Conservation (phyloP, 2,329 filamentous ascomycete genomes). For the Hortaea werneckii region DNA sequence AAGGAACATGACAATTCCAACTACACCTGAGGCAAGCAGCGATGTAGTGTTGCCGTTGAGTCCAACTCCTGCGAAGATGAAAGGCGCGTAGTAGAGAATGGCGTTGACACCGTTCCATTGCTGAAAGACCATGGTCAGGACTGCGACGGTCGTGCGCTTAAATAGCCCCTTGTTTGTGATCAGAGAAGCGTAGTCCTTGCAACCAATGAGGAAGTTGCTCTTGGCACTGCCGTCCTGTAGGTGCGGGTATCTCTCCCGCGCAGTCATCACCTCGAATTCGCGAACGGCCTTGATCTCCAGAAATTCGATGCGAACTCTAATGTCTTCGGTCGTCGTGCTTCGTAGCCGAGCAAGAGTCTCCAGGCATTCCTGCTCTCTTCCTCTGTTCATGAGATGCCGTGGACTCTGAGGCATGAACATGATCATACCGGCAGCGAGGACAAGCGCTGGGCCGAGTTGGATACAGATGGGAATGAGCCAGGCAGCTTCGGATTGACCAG, state of each 20-base stretch:
- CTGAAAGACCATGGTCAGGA: constrained; percentile 35
- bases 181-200: constrained; percentile 24
- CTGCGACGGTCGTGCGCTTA: constrained; percentile 52
- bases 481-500: constrained; percentile 52
- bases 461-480: constrained; percentile 63
- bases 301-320: constrained; percentile 62
- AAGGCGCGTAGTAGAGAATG: constrained; percentile 39
- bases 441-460: constrained; percentile 56
- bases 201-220: constrained; percentile 14
- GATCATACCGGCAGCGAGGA: constrained; percentile 60
- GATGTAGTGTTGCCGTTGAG: constrained; percentile 38
- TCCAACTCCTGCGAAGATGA: constrained; percentile 38
- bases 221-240: constrained; percentile 13
- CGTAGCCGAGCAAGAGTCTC: constrained; percentile 53
- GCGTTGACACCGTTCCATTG: constrained; percentile 36
- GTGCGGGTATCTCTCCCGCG: constrained; percentile 56
- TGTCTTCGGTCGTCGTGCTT: constrained; percentile 48
- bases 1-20: constrained; percentile 61
- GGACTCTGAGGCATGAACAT: constrained; percentile 74
- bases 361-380: constrained; percentile 56
- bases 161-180: constrained; percentile 57
- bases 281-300: constrained; percentile 73
- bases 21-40: constrained; percentile 59
- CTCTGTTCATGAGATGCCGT: constrained; percentile 61
- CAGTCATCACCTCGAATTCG: constrained; percentile 61